phyloP scores from a whole-genome alignment of 345 rosid species.

The Brassica napus region DNA sequence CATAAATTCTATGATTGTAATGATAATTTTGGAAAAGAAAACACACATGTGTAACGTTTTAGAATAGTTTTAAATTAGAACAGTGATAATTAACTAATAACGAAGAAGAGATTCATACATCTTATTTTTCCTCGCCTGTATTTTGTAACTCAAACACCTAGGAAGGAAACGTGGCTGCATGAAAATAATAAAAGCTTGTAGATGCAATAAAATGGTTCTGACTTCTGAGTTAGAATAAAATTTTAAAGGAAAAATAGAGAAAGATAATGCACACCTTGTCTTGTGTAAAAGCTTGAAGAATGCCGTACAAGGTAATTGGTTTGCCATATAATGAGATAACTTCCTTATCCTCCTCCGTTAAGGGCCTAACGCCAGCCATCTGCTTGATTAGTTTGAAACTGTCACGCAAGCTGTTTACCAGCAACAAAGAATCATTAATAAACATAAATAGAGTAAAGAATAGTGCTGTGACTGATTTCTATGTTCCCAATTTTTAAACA shows the following conservation, averaged over 20 bases:
- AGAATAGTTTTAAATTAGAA: neutral
- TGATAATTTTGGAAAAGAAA: neutral
- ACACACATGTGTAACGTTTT: neutral
- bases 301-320: neutral
- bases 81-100: neutral
- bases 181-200: neutral
- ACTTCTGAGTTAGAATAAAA: too few species aligned
- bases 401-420: neutral
- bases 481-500: neutral
- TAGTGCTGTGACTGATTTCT: neutral
- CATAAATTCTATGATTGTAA: neutral
- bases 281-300: neutral
- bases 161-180: neutral
- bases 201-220: neutral
- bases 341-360: neutral
- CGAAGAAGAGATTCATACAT: neutral
- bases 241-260: neutral
- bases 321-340: neutral
- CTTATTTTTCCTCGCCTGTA: neutral
- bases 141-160: neutral
- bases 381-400: slow-evolving; percentile 15
- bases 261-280: slow-evolving; percentile 9
- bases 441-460: neutral
- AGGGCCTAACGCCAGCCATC: slow-evolving; percentile 11
- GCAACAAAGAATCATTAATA: neutral